Base-by-base conservation (phyloP, 257 asterid species). In the Solanum phureja region DNA sequence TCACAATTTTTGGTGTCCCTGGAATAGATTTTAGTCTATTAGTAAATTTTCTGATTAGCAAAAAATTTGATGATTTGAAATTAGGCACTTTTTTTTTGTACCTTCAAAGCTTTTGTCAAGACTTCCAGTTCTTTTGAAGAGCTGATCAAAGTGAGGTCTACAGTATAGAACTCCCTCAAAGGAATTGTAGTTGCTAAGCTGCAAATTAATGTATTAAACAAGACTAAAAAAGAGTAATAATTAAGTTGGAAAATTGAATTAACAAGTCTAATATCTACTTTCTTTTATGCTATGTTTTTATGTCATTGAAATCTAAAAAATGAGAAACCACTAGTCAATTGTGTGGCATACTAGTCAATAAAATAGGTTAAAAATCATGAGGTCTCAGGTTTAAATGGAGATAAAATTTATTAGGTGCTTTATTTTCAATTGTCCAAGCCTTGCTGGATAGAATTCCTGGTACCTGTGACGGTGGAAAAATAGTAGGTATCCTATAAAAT, bases 81-180 rank as follows among this genome's bases (percentile, higher is more conserved):
- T 79, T n/a, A 18, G 11, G 9, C 3, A 24, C 34, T 21, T 9
- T 49, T 88, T 12, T 89, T 10, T 31, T 7, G 68, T 92, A 96
- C 99, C 99, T 92, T 96, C 98, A 85, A 96, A 96, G 90, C 98
- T 95, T 90, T 96, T 96, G 42, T 96, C 98, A 24, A 96, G 90
- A 88, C 99, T 96, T 68, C 99, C 99, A 81, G 99, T 96, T 92
- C 96, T 93, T 84, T 96, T 96, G 93, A 93, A 95, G 88, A 95
- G 94, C 93, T 96, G 99, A 93, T 96, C 99, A 89, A 94, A 96
- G 92, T 96, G 99, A 77, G 99, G 99, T 92, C 99, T 95, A 90
- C 99, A 96, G 56, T 96, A 96, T 9, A 95, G 95, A 87, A 95
- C 98, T 90, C 99, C 99, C 91, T 96, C 99, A 71, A 96, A 95